These are phyloP conservation scores for Pseudotsuga menziesii DNA, from an alignment of 75 land plant species.

Conservation along the genomic window DNA sequence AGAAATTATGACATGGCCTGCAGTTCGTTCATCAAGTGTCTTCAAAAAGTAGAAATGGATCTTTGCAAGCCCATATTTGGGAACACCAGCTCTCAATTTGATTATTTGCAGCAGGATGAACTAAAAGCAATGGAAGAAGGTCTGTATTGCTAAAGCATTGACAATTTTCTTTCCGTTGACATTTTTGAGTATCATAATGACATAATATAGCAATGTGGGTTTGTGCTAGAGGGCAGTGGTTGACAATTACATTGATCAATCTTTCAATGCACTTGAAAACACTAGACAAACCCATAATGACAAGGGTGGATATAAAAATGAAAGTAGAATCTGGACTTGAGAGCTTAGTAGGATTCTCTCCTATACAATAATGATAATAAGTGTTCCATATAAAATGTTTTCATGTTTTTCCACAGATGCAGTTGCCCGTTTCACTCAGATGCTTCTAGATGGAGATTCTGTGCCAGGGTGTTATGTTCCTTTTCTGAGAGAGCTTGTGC, in stretches of 20 bases:
- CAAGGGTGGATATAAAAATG: not conserved
- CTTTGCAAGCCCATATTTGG: constrained; percentile 3
- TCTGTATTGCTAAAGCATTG: not conserved
- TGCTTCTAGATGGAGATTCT: constrained; percentile 18
- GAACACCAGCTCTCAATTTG: constrained; percentile 11
- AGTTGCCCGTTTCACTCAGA: constrained; percentile 10
- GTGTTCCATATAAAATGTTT: not conserved
- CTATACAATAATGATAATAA: not conserved
- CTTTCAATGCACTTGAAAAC: not conserved
- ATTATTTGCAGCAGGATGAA: constrained; percentile 21
- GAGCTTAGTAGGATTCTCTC: too few relatives aligned
- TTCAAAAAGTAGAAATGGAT: constrained; percentile 12
- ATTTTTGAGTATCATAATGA: too few relatives aligned
- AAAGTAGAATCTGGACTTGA: not conserved
- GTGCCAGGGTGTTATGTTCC: constrained; percentile 21
- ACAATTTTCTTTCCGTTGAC: not conserved
- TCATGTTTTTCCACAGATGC: constrained; percentile 15
- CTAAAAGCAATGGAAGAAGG: constrained; percentile 18
- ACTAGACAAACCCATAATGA: not conserved
- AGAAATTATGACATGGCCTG: constrained; percentile 13
- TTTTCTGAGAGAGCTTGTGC: constrained; percentile 14
- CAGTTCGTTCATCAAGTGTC: constrained; percentile 4
- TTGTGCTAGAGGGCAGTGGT: not conserved
- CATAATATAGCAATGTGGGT: not conserved
- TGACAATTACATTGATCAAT: not conserved